A percentile compares a stretch with the other conserved stretches of the same genome.
phyloP scores from a whole-genome alignment of 176 grass and related monocot genomes.

The Carex kokanica region DNA sequence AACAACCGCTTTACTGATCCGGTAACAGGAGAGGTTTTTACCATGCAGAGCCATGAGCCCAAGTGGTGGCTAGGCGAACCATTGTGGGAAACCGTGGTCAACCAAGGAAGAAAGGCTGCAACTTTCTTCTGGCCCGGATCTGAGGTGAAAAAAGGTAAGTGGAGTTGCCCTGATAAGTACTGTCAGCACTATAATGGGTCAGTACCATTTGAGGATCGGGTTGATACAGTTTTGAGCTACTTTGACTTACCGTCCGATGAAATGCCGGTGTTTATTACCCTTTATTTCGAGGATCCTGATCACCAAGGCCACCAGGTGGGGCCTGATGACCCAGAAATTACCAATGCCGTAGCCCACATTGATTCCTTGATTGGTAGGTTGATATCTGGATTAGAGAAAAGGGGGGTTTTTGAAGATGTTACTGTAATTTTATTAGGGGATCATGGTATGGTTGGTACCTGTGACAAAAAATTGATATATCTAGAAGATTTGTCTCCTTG shows the following conservation, averaged over 20 bases:
- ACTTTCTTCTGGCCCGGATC: conserved; percentile 90
- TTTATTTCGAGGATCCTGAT: conserved; percentile 96
- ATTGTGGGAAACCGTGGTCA: conserved; percentile 63
- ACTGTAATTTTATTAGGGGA: conserved; percentile 74
- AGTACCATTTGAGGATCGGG: conserved; percentile 74
- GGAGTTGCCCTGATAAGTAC: conserved; percentile 64
- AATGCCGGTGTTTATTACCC: conserved; percentile 68
- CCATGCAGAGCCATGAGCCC: conserved; percentile 58
- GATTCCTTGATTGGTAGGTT: conserved; percentile 69
- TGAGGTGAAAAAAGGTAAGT: conserved; percentile 66
- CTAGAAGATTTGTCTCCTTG: conserved; percentile 68
- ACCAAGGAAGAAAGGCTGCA: conserved; percentile 56
- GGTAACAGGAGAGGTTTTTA: conserved; percentile 47
- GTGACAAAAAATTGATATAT: conserved; percentile 67
- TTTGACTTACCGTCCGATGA: conserved; percentile 66
- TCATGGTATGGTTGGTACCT: conserved; percentile 94
- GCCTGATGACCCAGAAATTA: conserved; percentile 71
- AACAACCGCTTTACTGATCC: conserved; percentile 90
- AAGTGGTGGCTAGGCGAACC: conserved; percentile 81
- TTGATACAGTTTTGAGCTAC: conserved; percentile 60
- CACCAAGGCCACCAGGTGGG: conserved; percentile 87
- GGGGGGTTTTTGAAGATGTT: conserved; percentile 80
- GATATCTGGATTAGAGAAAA: conserved; percentile 67
- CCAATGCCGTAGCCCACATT: conserved; percentile 47
- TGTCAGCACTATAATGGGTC: conserved; percentile 61